These are phyloP conservation scores for Aspergillus intermedius DNA, from an alignment of 2,329 filamentous ascomycete species.

Conservation along the genomic window DNA sequence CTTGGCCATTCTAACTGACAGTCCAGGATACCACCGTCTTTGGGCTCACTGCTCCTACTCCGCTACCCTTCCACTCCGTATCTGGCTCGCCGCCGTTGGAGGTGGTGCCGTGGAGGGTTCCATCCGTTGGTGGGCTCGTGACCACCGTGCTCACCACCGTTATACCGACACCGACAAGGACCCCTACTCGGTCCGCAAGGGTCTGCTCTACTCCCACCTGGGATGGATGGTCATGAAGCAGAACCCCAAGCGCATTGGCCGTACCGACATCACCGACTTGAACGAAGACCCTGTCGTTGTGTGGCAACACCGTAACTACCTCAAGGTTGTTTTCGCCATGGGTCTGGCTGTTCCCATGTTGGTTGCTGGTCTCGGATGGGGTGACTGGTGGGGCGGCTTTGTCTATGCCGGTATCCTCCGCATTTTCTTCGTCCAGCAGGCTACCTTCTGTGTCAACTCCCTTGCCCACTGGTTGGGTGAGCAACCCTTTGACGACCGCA, in stretches of 20 bases:
- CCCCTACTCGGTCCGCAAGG: constrained; percentile 85
- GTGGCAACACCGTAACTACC: constrained; percentile 82
- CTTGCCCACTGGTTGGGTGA: constrained; percentile 87
- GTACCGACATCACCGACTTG: constrained; percentile 80
- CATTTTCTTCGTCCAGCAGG: constrained; percentile 85
- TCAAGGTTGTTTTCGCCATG: constrained; percentile 73
- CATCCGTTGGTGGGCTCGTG: constrained; percentile 82
- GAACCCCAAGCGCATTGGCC: constrained; percentile 81
- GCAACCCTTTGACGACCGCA: constrained; percentile 87
- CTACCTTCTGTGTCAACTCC: constrained; percentile 89
- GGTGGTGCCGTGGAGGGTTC: constrained; percentile 80
- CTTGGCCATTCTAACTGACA: background rate
- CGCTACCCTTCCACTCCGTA: constrained; percentile 65
- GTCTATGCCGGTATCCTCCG: constrained; percentile 80
- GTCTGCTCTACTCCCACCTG: constrained; percentile 73
- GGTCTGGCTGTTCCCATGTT: constrained; percentile 68
- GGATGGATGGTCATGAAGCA: constrained; percentile 94
- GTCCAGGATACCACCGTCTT: constrained; percentile 65
- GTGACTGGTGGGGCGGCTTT: constrained; percentile 74
- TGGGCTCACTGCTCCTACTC: constrained; percentile 85
- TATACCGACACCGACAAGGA: constrained; percentile 92
- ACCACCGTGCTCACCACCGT: constrained; percentile 80
- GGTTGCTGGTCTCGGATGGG: constrained; percentile 71
- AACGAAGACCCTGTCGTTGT: constrained; percentile 80
- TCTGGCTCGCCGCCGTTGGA: constrained; percentile 75